Evolutionary conservation across 129 eudicot genomes (phyloP).

Genomic region (Centella asiatica): DNA sequence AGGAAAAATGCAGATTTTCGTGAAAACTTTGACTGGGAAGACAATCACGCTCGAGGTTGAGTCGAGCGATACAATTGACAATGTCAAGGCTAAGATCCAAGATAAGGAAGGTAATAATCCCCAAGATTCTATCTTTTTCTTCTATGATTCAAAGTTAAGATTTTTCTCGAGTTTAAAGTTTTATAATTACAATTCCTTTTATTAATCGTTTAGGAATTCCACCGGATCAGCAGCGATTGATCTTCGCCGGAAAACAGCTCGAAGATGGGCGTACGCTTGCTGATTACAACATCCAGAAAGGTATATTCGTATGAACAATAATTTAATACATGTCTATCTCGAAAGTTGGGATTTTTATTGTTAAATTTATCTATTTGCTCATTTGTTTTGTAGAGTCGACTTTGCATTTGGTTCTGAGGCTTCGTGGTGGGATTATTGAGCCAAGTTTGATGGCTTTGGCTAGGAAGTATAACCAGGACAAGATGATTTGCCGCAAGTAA

Average conservation of each 20-base stretch:
- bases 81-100: constrained; percentile 57
- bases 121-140: no score
- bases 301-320: no score
- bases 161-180: no score
- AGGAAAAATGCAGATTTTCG: constrained; percentile 56
- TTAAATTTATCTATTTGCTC: background rate
- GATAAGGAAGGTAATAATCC: constrained; percentile 52
- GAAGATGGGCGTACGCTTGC: constrained; percentile 67
- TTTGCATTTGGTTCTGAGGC: constrained; percentile 59
- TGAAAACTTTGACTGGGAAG: constrained; percentile 61
- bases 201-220: constrained; percentile 38
- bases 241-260: constrained; percentile 53
- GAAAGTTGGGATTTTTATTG: background rate
- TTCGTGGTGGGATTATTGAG: constrained; percentile 63
- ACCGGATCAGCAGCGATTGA: constrained; percentile 52
- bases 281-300: constrained; percentile 60
- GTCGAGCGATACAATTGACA: constrained; percentile 52
- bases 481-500: constrained; percentile 65
- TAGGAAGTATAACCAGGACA: constrained; percentile 55
- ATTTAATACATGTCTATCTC: background rate
- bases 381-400: constrained; percentile 37
- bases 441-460: constrained; percentile 65
- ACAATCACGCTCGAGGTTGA: constrained; percentile 70
- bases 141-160: background rate
- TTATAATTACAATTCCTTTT: background rate